Evolutionary conservation across 805 yeast species (phyloP), one percentile per base, ranked within the genome.

Genomic region (Lipomyces starkeyi): DNA sequence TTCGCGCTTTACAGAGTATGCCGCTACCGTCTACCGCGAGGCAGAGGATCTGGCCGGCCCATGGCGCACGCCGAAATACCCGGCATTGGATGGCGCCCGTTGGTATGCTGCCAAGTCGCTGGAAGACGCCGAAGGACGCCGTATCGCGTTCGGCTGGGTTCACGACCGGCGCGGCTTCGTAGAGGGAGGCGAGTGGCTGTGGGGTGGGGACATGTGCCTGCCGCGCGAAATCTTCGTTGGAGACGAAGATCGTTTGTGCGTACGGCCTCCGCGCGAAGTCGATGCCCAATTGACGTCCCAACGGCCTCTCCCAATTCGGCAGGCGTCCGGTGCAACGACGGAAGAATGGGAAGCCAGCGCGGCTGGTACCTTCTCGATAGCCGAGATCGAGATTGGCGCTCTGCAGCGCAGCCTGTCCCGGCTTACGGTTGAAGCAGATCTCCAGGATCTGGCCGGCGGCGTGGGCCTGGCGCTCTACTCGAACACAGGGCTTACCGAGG

Each of bases 31-130:
- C 43, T 37, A 37, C 43, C 43, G 43, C 43, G 43, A 37, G 43
- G 43, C 43, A 37, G 43, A 37, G 43, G 43, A 37, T 37, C 43
- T 37, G 43, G 43, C 43, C 43, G 43, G 43, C 43, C 43, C 43
- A 37, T 37, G 43, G 43, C 43, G 43, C 43, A 37, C 43, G 43
- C 43, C 43, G 43, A 37, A 37, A 37, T 37, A 37, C 43, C 43
- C 43, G 43, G 43, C 43, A 37, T 37, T 37, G 43, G 43, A 37
- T 37, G 43, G 43, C 43, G 43, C 43, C 43, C 43, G 43, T 37
- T 37, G 43, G 43, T 37, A 37, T 37, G 43, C 43, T 11, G 43
- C 43, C 43, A 37, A 37, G 43, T 37, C 43, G 43, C 43, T 37
- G 43, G 43, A 37, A 37, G 43, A 37, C 43, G 43, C 43, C 43